Evolutionary conservation across 129 eudicot genomes (phyloP), one percentile per base, ranked within the genome.

Genomic region (Deinandra increscens): DNA sequence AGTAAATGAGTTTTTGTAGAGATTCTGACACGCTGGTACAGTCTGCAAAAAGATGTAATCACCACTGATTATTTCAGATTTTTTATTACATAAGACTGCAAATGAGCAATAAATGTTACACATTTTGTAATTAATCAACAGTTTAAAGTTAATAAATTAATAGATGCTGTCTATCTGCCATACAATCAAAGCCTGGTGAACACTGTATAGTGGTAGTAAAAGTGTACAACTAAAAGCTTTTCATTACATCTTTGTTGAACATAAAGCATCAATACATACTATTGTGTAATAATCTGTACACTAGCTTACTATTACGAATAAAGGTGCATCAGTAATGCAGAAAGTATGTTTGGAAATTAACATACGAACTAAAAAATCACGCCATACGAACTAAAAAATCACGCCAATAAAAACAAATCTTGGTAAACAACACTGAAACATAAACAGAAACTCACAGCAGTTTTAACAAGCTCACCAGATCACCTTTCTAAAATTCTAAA

Each of bases 21-120:
- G 84, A 81, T 92, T 92, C 82, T 88, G 96, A 83, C 95, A 84
- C 11, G 96, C 90, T 13, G 98, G 98, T 13, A 92, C 98, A 9
- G 95, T 86, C 96, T 92, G 91, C 95, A 86, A 22, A 56, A 13
- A 51, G 14, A 78, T 10, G 60, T 43, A 66, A 74, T 55, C 63
- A 70, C 53, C 63, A 68, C 18, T 33, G 33, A 29, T 26, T 65
- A 66, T 12, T 54, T 29, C 22, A 42, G 39, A 54, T n/a, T 11
- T 48, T 13, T 73, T 37, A 38, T 37, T 43, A 61, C 15, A 72
- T 45, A 44, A 1, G 23, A 72, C 68, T 20, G 70, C 70, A 37
- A 38, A 38, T 63, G 34, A 63, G 54, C 18, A 73, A 73, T 73
- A 63, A 48, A 63, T 53, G 38, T 72, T 72, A 12, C 45, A 60